These are phyloP conservation scores for Aspergillus sp. DNA, from an alignment of 2,329 filamentous ascomycete species.

Conservation along the genomic window DNA sequence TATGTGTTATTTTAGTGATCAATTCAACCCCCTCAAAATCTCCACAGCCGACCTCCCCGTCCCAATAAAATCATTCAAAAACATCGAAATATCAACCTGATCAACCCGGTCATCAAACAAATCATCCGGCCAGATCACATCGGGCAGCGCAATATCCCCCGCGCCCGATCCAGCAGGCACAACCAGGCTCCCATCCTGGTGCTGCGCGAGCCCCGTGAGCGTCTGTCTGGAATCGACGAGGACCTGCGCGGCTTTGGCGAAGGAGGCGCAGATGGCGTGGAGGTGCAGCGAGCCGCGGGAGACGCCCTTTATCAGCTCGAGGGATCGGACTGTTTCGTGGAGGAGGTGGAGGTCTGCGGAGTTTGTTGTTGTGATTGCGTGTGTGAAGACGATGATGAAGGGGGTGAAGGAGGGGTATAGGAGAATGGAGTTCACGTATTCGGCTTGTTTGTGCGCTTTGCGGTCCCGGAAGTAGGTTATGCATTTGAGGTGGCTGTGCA, in stretches of 20 bases:
- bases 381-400: slow-evolving; percentile 29
- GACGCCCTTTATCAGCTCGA: slow-evolving; percentile 22
- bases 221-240: slow-evolving; percentile 24
- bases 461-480: slow-evolving; percentile 26
- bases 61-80: slow-evolving; percentile 30
- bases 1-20: background rate
- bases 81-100: slow-evolving; percentile 25
- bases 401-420: slow-evolving; percentile 29
- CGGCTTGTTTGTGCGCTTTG: slow-evolving; percentile 26
- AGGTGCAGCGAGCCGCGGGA: slow-evolving; percentile 23
- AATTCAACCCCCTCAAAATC: slow-evolving; percentile 17
- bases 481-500: slow-evolving; percentile 28
- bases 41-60: slow-evolving; percentile 26
- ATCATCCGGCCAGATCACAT: slow-evolving; percentile 25
- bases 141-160: slow-evolving; percentile 22
- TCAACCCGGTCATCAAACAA: slow-evolving; percentile 22
- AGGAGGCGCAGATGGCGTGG: slow-evolving; percentile 23
- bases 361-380: slow-evolving; percentile 26
- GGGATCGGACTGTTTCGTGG: slow-evolving; percentile 22
- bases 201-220: slow-evolving; percentile 21
- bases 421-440: slow-evolving; percentile 30
- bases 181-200: slow-evolving; percentile 24
- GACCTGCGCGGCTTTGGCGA: slow-evolving; percentile 24
- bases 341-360: slow-evolving; percentile 21
- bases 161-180: slow-evolving; percentile 17